These are phyloP conservation scores for Acanthamoeba triangularis DNA, from an alignment of 208 protist genomes.

Conservation along the genomic window DNA sequence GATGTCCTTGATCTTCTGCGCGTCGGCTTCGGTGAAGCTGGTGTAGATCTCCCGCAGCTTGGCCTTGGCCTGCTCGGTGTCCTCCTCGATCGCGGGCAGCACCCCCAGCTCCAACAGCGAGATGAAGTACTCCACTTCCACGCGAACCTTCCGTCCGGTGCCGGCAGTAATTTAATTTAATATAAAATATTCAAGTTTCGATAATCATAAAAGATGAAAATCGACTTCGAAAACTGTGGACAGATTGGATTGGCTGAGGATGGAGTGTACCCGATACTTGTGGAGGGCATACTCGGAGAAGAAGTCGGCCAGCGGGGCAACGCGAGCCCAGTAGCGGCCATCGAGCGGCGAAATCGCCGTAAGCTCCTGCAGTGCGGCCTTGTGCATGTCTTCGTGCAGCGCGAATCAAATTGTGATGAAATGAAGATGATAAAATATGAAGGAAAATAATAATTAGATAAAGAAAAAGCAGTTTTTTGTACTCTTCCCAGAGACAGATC, in stretches of 20 bases:
- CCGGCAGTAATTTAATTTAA: conserved; percentile 3
- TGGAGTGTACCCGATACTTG: conserved; percentile 81
- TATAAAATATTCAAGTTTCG: neutral
- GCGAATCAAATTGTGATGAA: no score
- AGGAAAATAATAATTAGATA: no score
- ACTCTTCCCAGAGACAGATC: no score
- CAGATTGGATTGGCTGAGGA: neutral
- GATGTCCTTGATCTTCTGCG: conserved; percentile 94
- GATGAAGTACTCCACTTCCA: conserved; percentile 96
- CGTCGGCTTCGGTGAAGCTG: conserved; percentile 93
- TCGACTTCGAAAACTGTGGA: neutral
- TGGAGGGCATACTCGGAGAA: conserved; percentile 94
- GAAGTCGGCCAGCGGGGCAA: conserved; percentile 91
- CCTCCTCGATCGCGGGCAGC: conserved; percentile 10
- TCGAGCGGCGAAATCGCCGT: conserved; percentile 95
- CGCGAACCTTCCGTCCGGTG: conserved; percentile 86
- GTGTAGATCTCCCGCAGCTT: conserved; percentile 87
- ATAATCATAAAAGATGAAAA: neutral
- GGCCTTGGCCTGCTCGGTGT: conserved; percentile 83
- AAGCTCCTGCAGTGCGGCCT: conserved; percentile 20
- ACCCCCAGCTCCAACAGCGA: conserved; percentile 85
- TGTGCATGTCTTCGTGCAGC: no score
- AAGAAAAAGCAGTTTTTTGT: no score
- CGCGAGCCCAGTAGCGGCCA: conserved; percentile 94
- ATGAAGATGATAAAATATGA: no score